Conservation (phyloP, 148 eudicot species). For the Selenicereus undatus region DNA sequence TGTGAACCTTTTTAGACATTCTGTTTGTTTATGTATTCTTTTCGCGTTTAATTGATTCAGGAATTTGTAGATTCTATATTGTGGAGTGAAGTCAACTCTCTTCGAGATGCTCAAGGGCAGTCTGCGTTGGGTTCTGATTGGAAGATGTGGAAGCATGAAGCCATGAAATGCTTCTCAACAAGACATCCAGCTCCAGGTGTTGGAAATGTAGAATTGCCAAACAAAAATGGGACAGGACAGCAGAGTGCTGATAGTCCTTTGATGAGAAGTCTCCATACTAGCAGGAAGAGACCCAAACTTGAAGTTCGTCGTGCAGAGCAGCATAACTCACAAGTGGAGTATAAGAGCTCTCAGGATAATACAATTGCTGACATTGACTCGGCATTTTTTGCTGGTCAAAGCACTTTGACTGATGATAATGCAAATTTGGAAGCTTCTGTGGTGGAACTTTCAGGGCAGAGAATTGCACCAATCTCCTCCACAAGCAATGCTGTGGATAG, state of each 20-base stretch:
- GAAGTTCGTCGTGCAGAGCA: conserved; percentile 97
- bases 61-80: conserved; percentile 67
- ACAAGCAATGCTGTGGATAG: conserved; percentile 28
- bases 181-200: conserved; percentile 39
- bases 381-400: conserved; percentile 42
- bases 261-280: conserved; percentile 38
- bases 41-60: conserved; percentile 36
- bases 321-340: conserved; percentile 42
- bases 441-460: conserved; percentile 26
- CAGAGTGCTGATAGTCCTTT: conserved; percentile 34
- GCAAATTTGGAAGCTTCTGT: conserved; percentile 23
- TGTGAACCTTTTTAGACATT: conserved; percentile 4
- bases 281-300: conserved; percentile 91
- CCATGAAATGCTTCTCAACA: conserved; percentile 58
- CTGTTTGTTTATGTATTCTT: conserved; percentile 16
- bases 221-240: conserved; percentile 25
- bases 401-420: conserved; percentile 24
- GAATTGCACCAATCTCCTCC: conserved; percentile 21
- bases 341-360: conserved; percentile 35
- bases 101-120: conserved; percentile 41
- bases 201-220: conserved; percentile 35
- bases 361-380: conserved; percentile 47
- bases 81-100: conserved; percentile 64
- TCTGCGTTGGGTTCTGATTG: conserved; percentile 57
- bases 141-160: conserved; percentile 82